Evolutionary conservation across 2,329 filamentous ascomycete species (phyloP), one percentile per base, ranked within the genome.

Genomic region (Westerdykella ornata): DNA sequence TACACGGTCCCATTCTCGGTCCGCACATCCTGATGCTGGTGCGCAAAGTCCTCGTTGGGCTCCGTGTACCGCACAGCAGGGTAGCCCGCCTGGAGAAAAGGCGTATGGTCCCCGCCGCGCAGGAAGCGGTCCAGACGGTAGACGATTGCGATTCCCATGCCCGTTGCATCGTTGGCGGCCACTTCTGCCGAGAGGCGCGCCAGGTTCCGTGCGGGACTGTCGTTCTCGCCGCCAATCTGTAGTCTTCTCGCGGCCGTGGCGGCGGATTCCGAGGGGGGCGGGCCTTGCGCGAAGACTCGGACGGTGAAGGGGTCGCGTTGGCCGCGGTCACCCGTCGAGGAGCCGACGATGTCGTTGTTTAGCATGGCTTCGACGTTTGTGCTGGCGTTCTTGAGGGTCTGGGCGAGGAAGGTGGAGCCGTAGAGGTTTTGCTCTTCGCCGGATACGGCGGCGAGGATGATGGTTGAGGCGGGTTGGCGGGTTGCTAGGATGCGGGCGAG

Each of bases 341-440:
- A 74, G 28, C 77, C 77, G 5, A 80, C 71, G 42, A 78, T 77
- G 57, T 80, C 76, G 61, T 75, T 73, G 48, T 73, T 80, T 41
- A 76, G 69, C 68, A 78, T 77, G 12, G 70, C 76, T 57, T 77
- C 74, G 3, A 80, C 73, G 51, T 78, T 73, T 7, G 70, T 69
- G 35, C 65, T 72, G 5, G 68, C 62, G 49, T 76, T 75, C 22
- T 70, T 71, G 38, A 76, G 69, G 0, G 70, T 74, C 50, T 73
- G 69, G 2, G 77, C 76, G 4, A 79, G 63, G 57, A 72, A 72
- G 3, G 64, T 62, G 4, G 73, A 63, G 3, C 77, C 77, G 40
- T 73, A 74, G 2, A 79, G 68, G 4, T 66, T 67, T 61, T 80
- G 76, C 47, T 80, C 77, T 56, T 80, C 77, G 12, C 75, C 77